Conservation (phyloP, 2,329 filamentous ascomycete species). For the Xylariales sp. region DNA sequence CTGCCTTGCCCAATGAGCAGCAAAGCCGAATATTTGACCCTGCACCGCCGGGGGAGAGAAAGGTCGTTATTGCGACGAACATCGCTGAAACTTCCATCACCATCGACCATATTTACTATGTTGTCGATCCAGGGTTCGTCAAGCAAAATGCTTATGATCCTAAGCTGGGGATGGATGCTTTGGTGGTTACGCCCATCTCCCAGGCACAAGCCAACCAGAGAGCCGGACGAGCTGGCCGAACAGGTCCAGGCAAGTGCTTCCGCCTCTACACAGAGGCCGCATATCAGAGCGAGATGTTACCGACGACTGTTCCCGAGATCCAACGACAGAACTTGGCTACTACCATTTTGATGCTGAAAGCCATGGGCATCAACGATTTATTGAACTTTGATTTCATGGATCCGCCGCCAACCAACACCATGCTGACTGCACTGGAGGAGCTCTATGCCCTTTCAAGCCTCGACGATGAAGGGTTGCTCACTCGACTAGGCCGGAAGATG, state of each 20-base stretch:
- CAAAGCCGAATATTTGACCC: constrained; percentile 94
- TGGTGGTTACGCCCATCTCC: constrained; percentile 93
- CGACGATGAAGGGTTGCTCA: constrained; percentile 92
- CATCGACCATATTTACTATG: constrained; percentile 96
- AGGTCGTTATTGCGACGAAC: constrained; percentile 96
- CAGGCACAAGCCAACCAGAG: constrained; percentile 95
- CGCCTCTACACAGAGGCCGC: constrained; percentile 91
- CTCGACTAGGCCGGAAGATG: constrained; percentile 91
- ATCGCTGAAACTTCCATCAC: constrained; percentile 98
- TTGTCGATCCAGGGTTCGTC: constrained; percentile 94
- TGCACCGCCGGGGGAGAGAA: constrained; percentile 76
- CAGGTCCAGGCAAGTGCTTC: constrained; percentile 94
- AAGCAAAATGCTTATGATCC: constrained; percentile 98
- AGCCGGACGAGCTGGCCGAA: constrained; percentile 87
- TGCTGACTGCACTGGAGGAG: constrained; percentile 93
- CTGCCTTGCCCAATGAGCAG: constrained; percentile 86
- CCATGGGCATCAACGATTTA: constrained; percentile 98
- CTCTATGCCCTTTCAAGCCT: constrained; percentile 87
- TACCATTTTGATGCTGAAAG: constrained; percentile 96
- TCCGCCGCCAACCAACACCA: constrained; percentile 92
- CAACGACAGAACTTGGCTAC: constrained; percentile 89
- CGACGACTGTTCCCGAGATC: constrained; percentile 93
- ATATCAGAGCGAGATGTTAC: constrained; percentile 94
- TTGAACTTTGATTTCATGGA: constrained; percentile 99
- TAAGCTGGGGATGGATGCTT: constrained; percentile 94